Evolutionary conservation across 306 rosid genomes (phyloP).

Genomic region (Lotus japonicus): DNA sequence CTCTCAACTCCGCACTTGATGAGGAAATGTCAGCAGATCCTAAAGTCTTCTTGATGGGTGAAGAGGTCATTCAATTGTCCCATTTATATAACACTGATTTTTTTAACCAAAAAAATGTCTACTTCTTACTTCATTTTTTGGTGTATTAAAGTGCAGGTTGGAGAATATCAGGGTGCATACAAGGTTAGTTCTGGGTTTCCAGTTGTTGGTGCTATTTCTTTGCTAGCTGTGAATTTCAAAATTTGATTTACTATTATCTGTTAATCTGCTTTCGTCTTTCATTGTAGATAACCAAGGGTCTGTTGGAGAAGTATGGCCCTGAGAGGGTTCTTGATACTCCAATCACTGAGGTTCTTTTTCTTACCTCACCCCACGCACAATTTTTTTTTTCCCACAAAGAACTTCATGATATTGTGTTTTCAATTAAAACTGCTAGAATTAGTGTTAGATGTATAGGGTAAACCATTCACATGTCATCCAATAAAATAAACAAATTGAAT

Average conservation of each 20-base stretch:
- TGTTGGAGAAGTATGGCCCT: slow-evolving; percentile 94
- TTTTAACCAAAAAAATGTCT: too few species aligned
- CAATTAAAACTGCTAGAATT: not conserved
- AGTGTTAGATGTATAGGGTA: too few species aligned
- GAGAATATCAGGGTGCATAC: slow-evolving; percentile 99
- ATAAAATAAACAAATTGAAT: not conserved
- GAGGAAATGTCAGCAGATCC: slow-evolving; percentile 99
- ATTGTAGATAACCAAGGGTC: slow-evolving; percentile 77
- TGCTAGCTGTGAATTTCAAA: not conserved
- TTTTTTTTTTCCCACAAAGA: not conserved
- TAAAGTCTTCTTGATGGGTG: slow-evolving; percentile 95
- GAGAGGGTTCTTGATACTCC: slow-evolving; percentile 99
- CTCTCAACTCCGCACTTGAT: slow-evolving; percentile 88
- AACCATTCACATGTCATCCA: not conserved
- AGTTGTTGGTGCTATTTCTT: not conserved
- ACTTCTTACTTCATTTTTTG: slow-evolving; percentile 13
- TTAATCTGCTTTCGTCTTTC: slow-evolving; percentile 7
- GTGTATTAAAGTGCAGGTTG: slow-evolving; percentile 57
- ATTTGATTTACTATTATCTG: too few species aligned
- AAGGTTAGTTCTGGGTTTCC: slow-evolving; percentile 51
- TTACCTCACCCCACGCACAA: not conserved
- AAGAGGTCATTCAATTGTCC: slow-evolving; percentile 54
- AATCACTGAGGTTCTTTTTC: slow-evolving; percentile 79
- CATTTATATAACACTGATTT: too few species aligned
- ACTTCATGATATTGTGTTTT: not conserved